phyloP scores from a whole-genome alignment of 352 stramenopile genomes.

The Peronospora destructor region DNA sequence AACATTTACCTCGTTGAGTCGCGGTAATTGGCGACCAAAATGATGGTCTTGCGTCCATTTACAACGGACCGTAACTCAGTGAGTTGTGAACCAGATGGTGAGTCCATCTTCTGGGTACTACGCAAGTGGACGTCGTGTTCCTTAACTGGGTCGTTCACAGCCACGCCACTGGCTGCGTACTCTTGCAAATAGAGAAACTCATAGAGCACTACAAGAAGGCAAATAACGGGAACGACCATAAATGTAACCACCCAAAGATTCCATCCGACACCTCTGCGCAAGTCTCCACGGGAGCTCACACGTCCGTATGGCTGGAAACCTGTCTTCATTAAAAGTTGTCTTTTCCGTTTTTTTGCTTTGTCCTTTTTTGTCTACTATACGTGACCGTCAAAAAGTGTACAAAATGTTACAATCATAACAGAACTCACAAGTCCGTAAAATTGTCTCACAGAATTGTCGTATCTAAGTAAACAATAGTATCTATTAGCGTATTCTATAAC shows the following conservation, averaged over 20 bases:
- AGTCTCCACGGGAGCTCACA: constrained; percentile 44
- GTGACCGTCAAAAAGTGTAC: no score
- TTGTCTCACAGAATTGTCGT: no score
- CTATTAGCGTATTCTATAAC: no score
- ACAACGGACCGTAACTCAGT: constrained; percentile 33
- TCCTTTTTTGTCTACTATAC: no score
- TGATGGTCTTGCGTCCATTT: constrained; percentile 62
- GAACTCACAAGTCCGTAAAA: no score
- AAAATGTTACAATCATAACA: no score
- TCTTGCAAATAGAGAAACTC: constrained; percentile 77
- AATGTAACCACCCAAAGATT: constrained; percentile 51
- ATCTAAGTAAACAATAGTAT: no score
- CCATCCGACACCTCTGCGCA: constrained; percentile 35
- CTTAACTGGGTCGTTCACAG: constrained; percentile 21
- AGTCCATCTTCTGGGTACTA: constrained; percentile 17
- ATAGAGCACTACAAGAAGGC: constrained; percentile 69
- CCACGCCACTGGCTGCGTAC: constrained; percentile 37
- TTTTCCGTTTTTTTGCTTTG: no score
- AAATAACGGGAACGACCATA: constrained; percentile 62
- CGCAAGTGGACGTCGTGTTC: constrained; percentile 29
- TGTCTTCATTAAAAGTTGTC: background rate
- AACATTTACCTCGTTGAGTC: constrained; percentile 49
- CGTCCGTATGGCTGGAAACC: constrained; percentile 46
- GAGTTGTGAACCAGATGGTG: constrained; percentile 7
- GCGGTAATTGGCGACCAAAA: constrained; percentile 79